Evolutionary conservation across 75 land plant species (phyloP), one percentile per base, ranked within the genome.

Genomic region (Pinus taeda): DNA sequence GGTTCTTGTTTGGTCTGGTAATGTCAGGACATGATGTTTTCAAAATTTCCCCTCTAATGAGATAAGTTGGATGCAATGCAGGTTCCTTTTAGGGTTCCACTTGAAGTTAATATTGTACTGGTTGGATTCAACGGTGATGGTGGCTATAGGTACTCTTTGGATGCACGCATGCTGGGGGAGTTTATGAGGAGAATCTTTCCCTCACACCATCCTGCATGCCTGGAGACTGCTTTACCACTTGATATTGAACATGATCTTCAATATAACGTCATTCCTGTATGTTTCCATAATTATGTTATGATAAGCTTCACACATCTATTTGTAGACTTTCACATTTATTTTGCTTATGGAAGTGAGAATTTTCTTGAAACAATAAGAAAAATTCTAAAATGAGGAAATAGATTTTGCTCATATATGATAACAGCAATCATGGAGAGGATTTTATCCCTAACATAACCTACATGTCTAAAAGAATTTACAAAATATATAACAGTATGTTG

Each of bases 71-170:
- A 29, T 74, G 59, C 13, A 66, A 24, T 82, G 67, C 89, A 96
- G 99, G 95, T 97, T 78, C 99, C 99, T 1, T 94, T 97, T 79
- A 88, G 87, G 65, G 94, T 94, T 24, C 98, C 98, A 13, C 86
- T 97, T 20, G 99, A 97, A 83, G 85, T 97, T 11, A 97, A 94
- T 73, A 81, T 97, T 37, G 98, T 97, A 20, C 88, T 97, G 30
- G 85, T 97, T 67, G 99, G 99, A 63, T 88, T 97, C 77, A 85
- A 84, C 80, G 86, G 83, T 15, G 99, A 97, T 84, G 99, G 99
- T 17, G 99, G 93, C 9, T 97, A 90, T 59, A 87, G 98, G 56
- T 97, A 86, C 69, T 17, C 69, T 4, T 65, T 94, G 58, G 98
- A 94, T 79, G 61, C 88, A 6, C 89, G 78, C 14, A 90, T 88